These are phyloP conservation scores for Pyricularia sp. DNA, from an alignment of 2,329 filamentous ascomycete genomes.

Conservation along the genomic window DNA sequence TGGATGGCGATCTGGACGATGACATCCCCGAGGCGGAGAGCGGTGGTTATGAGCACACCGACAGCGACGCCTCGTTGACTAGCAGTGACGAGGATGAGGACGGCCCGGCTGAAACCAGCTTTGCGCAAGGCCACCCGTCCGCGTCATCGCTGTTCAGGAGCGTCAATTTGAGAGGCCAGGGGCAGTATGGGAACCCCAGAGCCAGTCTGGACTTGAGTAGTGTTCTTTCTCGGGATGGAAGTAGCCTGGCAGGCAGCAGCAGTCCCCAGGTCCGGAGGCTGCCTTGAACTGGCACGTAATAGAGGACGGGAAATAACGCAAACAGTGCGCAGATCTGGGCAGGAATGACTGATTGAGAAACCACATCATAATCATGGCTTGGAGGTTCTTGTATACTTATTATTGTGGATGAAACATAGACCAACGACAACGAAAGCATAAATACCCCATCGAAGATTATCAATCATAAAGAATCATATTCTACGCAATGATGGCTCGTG, in stretches of 20 bases:
- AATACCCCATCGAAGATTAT: not conserved
- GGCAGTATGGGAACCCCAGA: slow-evolving; percentile 13
- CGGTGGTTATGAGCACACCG: slow-evolving; percentile 66
- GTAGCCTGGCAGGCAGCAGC: slow-evolving; percentile 44
- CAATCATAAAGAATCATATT: not conserved
- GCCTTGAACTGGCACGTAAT: not conserved
- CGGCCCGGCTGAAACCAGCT: slow-evolving; percentile 19
- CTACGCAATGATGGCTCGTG: not conserved
- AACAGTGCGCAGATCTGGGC: not conserved
- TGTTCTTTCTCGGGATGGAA: slow-evolving; percentile 46
- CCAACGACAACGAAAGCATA: not conserved
- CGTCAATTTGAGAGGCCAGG: slow-evolving; percentile 7
- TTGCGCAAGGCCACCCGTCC: slow-evolving; percentile 9
- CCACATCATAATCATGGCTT: not conserved
- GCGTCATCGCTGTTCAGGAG: slow-evolving; percentile 5
- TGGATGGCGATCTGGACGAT: slow-evolving; percentile 63
- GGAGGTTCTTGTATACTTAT: not conserved
- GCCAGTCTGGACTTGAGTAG: slow-evolving; percentile 49
- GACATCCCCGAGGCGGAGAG: slow-evolving; percentile 58
- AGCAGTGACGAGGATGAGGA: slow-evolving; percentile 30
- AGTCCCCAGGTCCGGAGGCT: slow-evolving; percentile 38
- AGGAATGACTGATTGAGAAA: not conserved
- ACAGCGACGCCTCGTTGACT: slow-evolving; percentile 57
- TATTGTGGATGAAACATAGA: not conserved
- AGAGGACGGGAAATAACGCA: not conserved